Conservation (phyloP, 108 stramenopile species). For the Skeletonema marinoi region DNA sequence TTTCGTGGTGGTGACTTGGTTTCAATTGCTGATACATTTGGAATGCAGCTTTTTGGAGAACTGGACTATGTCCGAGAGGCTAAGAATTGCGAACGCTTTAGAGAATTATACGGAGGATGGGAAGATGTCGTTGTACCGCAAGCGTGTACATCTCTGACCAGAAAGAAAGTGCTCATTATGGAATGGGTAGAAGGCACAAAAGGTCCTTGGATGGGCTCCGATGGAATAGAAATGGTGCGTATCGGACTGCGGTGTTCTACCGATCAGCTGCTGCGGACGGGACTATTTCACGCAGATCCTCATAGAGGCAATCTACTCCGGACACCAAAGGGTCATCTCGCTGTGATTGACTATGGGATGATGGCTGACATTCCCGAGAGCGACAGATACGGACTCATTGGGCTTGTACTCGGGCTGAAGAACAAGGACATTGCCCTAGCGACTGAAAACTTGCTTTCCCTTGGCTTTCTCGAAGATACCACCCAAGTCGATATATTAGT, state of each 20-base stretch:
- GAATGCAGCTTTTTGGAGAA: conserved; percentile 93
- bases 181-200: conserved; percentile 94
- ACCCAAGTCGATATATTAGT: conserved; percentile 81
- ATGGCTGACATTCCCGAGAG: conserved; percentile 93
- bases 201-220: conserved; percentile 86
- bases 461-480: conserved; percentile 87
- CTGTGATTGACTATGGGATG: conserved; percentile 94
- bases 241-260: conserved; percentile 91
- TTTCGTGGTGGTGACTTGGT: conserved; percentile 84
- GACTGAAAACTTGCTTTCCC: conserved; percentile 85
- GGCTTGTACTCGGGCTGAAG: conserved; percentile 87
- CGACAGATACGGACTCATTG: conserved; percentile 90
- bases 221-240: conserved; percentile 85
- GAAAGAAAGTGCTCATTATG: conserved; percentile 84
- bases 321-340: conserved; percentile 73
- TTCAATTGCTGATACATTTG: conserved; percentile 90
- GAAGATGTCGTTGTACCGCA: conserved; percentile 80
- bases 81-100: conserved; percentile 83
- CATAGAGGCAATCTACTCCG: conserved; percentile 64
- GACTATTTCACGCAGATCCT: conserved; percentile 64
- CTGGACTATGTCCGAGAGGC: conserved; percentile 83
- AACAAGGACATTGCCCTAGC: conserved; percentile 82
- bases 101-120: conserved; percentile 84
- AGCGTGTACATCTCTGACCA: conserved; percentile 75
- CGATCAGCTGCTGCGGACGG: conserved; percentile 84